Percentiles rank a stretch among this genome's conserved stretches.
These are phyloP conservation scores for Luffa acutangula DNA, from an alignment of 306 rosid species.

Conservation along the genomic window DNA sequence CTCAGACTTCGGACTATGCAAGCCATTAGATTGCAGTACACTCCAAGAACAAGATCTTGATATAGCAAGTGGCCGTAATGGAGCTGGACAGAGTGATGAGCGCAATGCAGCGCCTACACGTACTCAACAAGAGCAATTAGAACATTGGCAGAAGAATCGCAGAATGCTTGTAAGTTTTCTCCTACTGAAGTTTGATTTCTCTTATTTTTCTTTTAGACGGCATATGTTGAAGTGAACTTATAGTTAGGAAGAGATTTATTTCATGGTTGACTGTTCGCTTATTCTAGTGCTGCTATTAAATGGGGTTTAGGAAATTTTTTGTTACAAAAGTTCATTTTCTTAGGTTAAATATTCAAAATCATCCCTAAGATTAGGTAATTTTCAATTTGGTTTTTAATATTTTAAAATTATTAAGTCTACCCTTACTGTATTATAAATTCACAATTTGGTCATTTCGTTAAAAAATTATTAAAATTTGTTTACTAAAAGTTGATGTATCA, in stretches of 20 bases:
- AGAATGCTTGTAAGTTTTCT: conserved; percentile 73
- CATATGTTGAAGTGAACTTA: background rate
- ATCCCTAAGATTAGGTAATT: no score
- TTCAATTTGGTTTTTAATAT: background rate
- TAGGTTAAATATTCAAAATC: background rate
- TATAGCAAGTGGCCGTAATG: conserved; percentile 39
- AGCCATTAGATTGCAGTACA: conserved; percentile 89
- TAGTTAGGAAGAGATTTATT: background rate
- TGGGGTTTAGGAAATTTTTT: background rate
- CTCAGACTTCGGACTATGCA: conserved; percentile 97
- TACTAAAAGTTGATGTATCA: background rate
- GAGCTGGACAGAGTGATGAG: conserved; percentile 47
- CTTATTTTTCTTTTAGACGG: background rate
- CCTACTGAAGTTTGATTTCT: background rate
- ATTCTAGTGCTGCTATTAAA: background rate
- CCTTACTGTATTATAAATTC: background rate
- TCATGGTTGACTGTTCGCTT: background rate
- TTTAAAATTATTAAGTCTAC: background rate
- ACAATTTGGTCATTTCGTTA: background rate
- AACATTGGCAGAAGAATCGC: conserved; percentile 94
- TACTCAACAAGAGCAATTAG: conserved; percentile 85
- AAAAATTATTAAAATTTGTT: background rate
- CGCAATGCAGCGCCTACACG: conserved; percentile 59
- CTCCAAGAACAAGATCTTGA: conserved; percentile 75
- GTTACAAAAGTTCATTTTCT: background rate